Conservation (phyloP, 1,284 basidiomycete genomes). For the Coniferiporia weirii region DNA sequence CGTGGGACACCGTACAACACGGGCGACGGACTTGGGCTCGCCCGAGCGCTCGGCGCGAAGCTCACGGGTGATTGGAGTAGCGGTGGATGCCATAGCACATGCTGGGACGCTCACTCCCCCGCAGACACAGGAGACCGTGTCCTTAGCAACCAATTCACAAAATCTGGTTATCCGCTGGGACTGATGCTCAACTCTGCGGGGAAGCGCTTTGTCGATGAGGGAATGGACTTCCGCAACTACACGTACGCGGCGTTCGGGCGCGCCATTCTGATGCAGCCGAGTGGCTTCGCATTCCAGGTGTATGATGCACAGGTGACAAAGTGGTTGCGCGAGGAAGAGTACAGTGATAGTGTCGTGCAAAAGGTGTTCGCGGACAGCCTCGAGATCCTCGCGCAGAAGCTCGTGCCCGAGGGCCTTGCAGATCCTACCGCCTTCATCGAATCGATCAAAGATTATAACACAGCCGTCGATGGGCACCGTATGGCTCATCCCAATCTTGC, state of each 20-base stretch:
- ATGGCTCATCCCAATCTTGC: conserved; percentile 30
- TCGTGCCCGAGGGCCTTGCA: conserved; percentile 42
- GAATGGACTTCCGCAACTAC: conserved; percentile 64
- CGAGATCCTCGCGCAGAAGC: conserved; percentile 45
- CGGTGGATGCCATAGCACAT: conserved; percentile 59
- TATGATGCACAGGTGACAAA: conserved; percentile 45
- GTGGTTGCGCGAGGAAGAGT: conserved; percentile 55
- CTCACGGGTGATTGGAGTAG: conserved; percentile 48
- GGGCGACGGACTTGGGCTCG: conserved; percentile 56
- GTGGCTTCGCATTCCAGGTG: conserved; percentile 56
- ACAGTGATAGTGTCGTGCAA: conserved; percentile 52
- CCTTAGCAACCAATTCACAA: conserved; percentile 64
- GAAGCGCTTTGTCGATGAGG: conserved; percentile 62
- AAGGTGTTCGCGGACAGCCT: conserved; percentile 45
- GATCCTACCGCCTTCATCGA: conserved; percentile 37
- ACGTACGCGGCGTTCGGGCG: conserved; percentile 65
- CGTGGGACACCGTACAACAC: conserved; percentile 65
- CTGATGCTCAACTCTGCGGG: conserved; percentile 59
- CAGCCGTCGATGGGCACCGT: conserved; percentile 36
- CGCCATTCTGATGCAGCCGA: conserved; percentile 52
- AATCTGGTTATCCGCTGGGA: conserved; percentile 66
- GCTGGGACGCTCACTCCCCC: conserved; percentile 63
- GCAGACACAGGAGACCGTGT: conserved; percentile 45
- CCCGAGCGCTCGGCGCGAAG: conserved; percentile 46
- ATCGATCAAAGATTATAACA: conserved; percentile 48